Percentiles rank a stretch among this genome's conserved stretches.
Conservation (phyloP, 306 rosid species). For the Sphenostylis stenocarpa region DNA sequence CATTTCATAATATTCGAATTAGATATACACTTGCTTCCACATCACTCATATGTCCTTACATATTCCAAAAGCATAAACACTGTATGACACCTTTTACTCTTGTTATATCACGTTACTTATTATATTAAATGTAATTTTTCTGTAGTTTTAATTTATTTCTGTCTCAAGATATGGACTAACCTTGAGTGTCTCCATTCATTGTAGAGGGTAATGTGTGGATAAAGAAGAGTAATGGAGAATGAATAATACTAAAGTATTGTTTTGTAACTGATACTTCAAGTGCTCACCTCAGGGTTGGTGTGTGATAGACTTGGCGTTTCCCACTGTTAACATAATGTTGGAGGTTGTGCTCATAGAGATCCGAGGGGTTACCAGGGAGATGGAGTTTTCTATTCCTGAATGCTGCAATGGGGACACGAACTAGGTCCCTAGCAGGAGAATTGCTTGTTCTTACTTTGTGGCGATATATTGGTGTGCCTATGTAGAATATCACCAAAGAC, state of each 20-base stretch:
- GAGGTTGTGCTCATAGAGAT: slow-evolving; percentile 60
- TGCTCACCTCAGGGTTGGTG: slow-evolving; percentile 70
- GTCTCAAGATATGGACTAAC: background rate
- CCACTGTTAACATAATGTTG: slow-evolving; percentile 52
- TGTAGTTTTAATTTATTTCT: background rate
- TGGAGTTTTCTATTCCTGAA: slow-evolving; percentile 56
- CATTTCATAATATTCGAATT: too few relatives aligned
- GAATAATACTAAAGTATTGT: background rate
- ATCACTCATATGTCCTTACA: background rate
- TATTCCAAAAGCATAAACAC: background rate
- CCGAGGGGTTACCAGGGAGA: slow-evolving; percentile 56
- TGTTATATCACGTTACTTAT: background rate
- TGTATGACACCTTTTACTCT: background rate
- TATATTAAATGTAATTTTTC: background rate
- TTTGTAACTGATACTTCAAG: background rate
- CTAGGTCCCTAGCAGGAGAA: slow-evolving; percentile 64
- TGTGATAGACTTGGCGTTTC: slow-evolving; percentile 61
- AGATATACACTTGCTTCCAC: background rate
- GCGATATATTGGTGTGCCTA: slow-evolving; percentile 80
- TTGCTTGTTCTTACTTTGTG: slow-evolving; percentile 57
- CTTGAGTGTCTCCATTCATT: background rate
- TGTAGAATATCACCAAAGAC: slow-evolving; percentile 57
- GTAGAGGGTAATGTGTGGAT: background rate
- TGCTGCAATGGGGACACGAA: slow-evolving; percentile 58
- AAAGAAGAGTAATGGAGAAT: background rate